These are phyloP conservation scores for Trichoderma cornu-damae DNA, from an alignment of 2,329 filamentous ascomycete genomes.

Conservation along the genomic window DNA sequence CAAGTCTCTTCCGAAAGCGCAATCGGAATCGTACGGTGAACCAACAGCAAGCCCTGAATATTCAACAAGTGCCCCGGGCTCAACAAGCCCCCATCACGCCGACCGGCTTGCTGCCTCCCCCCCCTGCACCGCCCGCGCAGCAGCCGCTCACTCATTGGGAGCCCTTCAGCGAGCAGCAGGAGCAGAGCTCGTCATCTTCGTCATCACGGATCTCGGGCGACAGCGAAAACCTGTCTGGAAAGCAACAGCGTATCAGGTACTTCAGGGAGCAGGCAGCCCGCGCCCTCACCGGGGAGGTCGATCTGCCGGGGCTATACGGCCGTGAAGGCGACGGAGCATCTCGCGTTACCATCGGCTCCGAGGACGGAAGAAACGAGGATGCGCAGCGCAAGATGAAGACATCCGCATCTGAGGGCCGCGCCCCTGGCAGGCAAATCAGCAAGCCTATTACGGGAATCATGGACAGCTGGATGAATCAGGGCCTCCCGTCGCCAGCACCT, in stretches of 20 bases:
- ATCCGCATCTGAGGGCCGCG: not conserved
- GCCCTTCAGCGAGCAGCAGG: constrained; percentile 25
- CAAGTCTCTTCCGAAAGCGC: constrained; percentile 27
- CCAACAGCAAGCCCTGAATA: not conserved
- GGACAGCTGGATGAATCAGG: constrained; percentile 26
- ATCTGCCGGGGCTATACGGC: not conserved
- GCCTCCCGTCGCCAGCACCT: constrained; percentile 24
- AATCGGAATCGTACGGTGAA: constrained; percentile 15
- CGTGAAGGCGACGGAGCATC: not conserved
- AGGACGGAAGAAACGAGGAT: not conserved
- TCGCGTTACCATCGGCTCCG: not conserved
- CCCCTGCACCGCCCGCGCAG: constrained; percentile 19
- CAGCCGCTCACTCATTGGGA: constrained; percentile 25
- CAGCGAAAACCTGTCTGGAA: constrained; percentile 19
- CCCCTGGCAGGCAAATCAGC: not conserved
- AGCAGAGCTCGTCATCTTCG: constrained; percentile 22
- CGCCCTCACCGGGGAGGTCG: constrained; percentile 9
- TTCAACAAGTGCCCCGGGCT: not conserved
- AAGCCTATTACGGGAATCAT: constrained; percentile 17
- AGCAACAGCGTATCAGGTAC: constrained; percentile 23
- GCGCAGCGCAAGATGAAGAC: not conserved
- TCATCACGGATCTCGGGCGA: constrained; percentile 24
- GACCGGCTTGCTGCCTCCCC: not conserved
- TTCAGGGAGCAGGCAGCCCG: constrained; percentile 24
- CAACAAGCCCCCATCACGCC: not conserved